Conservation (phyloP, 176 grass and related monocot genomes). For the Lolium perenne region DNA sequence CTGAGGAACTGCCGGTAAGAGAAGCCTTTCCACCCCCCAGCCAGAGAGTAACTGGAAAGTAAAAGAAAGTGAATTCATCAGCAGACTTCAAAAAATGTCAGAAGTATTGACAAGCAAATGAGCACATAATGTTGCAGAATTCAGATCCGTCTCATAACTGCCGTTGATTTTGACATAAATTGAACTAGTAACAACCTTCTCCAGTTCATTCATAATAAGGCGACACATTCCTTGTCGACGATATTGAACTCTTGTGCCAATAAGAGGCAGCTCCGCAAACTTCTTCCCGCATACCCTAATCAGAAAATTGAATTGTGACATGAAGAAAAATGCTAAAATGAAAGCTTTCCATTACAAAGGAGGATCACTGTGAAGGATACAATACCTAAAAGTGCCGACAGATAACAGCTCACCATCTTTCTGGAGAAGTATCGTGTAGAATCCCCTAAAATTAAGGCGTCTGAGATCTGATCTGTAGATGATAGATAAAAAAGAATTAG, state of each 20-base stretch:
- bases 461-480: slow-evolving; percentile 65
- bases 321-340: slow-evolving; percentile 36
- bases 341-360: slow-evolving; percentile 23
- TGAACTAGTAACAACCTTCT: slow-evolving; percentile 57
- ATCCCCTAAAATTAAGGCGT: slow-evolving; percentile 79
- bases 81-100: slow-evolving; percentile 32
- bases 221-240: slow-evolving; percentile 69
- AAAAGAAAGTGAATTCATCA: slow-evolving; percentile 35
- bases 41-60: slow-evolving; percentile 59
- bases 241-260: slow-evolving; percentile 58
- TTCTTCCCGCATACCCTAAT: slow-evolving; percentile 73
- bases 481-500: slow-evolving; percentile 28
- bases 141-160: background rate
- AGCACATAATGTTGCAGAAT: background rate
- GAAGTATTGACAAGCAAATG: slow-evolving; percentile 37
- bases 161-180: slow-evolving; percentile 29
- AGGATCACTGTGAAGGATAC: slow-evolving; percentile 7
- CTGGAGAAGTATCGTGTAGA: slow-evolving; percentile 73
- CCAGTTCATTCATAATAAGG: slow-evolving; percentile 62
- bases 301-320: slow-evolving; percentile 30
- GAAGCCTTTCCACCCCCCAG: slow-evolving; percentile 66
- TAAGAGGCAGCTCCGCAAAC: slow-evolving; percentile 75
- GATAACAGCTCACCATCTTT: slow-evolving; percentile 69
- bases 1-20: slow-evolving; percentile 66
- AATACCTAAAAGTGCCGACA: slow-evolving; percentile 80